Conservation (phyloP, 495 filamentous ascomycete species). For the Penicillium desertorum region DNA sequence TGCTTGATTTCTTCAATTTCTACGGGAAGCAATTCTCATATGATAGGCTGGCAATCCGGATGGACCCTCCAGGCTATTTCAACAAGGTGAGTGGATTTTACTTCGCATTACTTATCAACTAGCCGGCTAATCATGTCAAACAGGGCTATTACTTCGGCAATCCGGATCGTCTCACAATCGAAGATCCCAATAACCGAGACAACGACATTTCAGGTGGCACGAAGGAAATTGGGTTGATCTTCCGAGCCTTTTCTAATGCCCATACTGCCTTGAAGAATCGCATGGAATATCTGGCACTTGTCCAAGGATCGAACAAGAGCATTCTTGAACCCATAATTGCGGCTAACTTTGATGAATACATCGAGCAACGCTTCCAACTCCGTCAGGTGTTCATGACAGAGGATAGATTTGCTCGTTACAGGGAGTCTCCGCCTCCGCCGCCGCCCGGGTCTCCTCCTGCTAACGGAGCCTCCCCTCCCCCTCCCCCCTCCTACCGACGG, state of each 20-base stretch:
- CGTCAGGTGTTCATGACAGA: constrained; percentile 45
- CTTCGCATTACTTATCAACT: background rate
- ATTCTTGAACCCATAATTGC: constrained; percentile 65
- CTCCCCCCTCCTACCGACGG: constrained; percentile 15
- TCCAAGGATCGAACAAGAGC: constrained; percentile 38
- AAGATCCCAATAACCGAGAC: constrained; percentile 78
- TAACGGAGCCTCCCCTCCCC: constrained; percentile 21
- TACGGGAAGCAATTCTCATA: constrained; percentile 82
- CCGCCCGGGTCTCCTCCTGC: constrained; percentile 8
- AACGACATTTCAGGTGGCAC: constrained; percentile 91
- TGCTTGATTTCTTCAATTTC: constrained; percentile 83
- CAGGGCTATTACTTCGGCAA: constrained; percentile 28
- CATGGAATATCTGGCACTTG: constrained; percentile 7
- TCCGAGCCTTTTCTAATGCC: constrained; percentile 63
- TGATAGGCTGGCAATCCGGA: constrained; percentile 62
- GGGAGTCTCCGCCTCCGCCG: constrained; percentile 17
- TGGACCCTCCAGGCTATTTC: constrained; percentile 68
- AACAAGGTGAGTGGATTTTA: constrained; percentile 60
- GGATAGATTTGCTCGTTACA: constrained; percentile 39
- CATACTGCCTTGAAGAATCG: constrained; percentile 32
- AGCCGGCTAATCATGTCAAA: background rate
- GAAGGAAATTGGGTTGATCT: constrained; percentile 59
- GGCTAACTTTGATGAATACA: constrained; percentile 70
- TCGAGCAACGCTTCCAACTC: constrained; percentile 58
- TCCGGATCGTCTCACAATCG: constrained; percentile 64